Percentiles rank a stretch among this genome's conserved stretches.
Conservation (phyloP, 257 asterid species). For the Asclepias syriaca region DNA sequence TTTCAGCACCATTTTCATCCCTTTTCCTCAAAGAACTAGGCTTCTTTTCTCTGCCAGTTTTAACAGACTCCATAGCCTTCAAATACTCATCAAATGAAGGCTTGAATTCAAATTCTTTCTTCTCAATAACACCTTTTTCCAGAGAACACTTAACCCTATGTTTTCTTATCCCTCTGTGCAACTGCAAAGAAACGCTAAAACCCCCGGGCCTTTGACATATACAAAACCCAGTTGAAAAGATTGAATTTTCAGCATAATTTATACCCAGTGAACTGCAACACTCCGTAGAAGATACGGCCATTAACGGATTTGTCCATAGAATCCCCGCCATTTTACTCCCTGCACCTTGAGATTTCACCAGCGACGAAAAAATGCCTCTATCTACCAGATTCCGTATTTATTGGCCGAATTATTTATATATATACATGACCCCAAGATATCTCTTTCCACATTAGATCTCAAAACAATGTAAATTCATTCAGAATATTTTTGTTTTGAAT, state of each 20-base stretch:
- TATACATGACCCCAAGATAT: background rate
- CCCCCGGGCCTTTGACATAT: constrained; percentile 24
- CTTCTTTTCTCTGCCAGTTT: constrained; percentile 17
- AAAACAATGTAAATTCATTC: too few species aligned
- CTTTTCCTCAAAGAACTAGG: constrained; percentile 11
- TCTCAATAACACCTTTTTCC: constrained; percentile 32
- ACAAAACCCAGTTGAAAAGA: constrained; percentile 25
- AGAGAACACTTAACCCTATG: constrained; percentile 18
- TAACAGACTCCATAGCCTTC: constrained; percentile 79
- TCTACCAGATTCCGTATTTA: too few species aligned
- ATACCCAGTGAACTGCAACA: background rate
- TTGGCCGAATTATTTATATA: too few species aligned
- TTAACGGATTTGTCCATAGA: background rate
- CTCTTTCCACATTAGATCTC: too few species aligned
- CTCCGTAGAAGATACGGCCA: background rate
- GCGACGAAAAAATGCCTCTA: background rate
- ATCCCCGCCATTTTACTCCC: constrained; percentile 6
- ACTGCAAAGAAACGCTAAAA: constrained; percentile 22
- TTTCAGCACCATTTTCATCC: constrained; percentile 7
- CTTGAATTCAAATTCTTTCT: constrained; percentile 53
- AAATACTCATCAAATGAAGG: constrained; percentile 78
- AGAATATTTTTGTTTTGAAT: too few species aligned
- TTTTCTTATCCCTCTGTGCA: constrained; percentile 25
- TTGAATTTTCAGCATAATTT: constrained; percentile 12
- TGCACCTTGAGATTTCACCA: background rate